Evolutionary conservation across 2,329 filamentous ascomycete species (phyloP).

Genomic region (Talaromyces sp.): DNA sequence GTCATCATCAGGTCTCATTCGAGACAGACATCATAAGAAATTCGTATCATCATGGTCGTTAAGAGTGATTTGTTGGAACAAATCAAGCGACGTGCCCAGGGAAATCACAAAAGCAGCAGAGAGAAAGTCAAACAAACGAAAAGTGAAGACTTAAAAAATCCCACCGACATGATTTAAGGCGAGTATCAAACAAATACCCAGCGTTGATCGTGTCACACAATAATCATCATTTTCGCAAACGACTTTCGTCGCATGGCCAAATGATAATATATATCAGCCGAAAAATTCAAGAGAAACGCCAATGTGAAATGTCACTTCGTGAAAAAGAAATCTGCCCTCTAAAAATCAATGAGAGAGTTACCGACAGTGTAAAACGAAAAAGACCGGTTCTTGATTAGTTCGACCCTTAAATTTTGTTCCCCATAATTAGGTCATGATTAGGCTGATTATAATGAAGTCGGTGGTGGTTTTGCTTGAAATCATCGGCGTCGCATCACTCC

Average conservation of each 20-base stretch:
- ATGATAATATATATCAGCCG: slow-evolving; percentile 1
- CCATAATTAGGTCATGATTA: slow-evolving; percentile 16
- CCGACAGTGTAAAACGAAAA: slow-evolving; percentile 12
- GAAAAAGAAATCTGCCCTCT: slow-evolving; percentile 16
- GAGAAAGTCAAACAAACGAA: slow-evolving; percentile 5
- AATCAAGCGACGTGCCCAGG: background rate
- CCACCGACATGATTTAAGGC: background rate
- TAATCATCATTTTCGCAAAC: background rate
- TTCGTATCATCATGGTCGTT: slow-evolving; percentile 26
- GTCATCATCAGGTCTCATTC: slow-evolving; percentile 12
- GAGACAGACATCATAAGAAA: slow-evolving; percentile 18
- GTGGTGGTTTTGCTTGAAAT: slow-evolving; percentile 12
- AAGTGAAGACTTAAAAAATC: slow-evolving; percentile 6
- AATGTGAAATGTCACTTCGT: background rate
- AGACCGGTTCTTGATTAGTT: slow-evolving; percentile 17
- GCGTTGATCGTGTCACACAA: slow-evolving; percentile 7
- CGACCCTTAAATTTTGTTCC: background rate
- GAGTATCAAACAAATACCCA: background rate
- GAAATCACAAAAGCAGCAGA: slow-evolving; percentile 1
- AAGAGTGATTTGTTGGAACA: slow-evolving; percentile 15
- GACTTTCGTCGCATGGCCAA: background rate
- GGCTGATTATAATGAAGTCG: slow-evolving; percentile 17
- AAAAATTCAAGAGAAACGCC: slow-evolving; percentile 6
- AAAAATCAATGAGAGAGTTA: slow-evolving; percentile 16
- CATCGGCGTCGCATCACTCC: slow-evolving; percentile 41